Percentiles rank a stretch among this genome's conserved stretches.
Conservation (phyloP, 208 protist species). For the Acanthamoeba healyi region DNA sequence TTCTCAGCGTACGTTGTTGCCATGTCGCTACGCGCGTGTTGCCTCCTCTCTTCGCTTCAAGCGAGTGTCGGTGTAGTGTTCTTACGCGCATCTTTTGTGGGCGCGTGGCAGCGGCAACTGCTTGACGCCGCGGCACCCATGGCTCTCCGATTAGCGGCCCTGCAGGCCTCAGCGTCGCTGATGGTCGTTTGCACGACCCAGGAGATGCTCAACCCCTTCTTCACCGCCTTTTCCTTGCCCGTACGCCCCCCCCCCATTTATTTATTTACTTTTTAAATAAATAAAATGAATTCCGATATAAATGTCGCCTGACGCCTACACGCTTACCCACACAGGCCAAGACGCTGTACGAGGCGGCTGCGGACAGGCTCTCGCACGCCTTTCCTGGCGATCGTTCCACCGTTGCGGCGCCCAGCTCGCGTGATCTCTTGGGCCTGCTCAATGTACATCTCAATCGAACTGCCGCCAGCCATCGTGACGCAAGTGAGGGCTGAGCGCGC, state of each 20-base stretch:
- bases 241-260: not conserved
- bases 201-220: conserved; percentile 12
- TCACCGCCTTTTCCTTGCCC: not conserved
- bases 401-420: not conserved
- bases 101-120: not conserved
- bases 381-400: conserved; percentile 4
- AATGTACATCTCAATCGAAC: not conserved
- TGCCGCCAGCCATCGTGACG: too few relatives aligned
- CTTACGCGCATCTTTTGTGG: too few relatives aligned
- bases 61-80: too few relatives aligned
- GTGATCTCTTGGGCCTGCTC: not conserved
- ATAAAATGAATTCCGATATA: too few relatives aligned
- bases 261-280: not conserved
- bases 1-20: conserved; percentile 4
- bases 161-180: not conserved
- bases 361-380: not conserved
- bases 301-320: too few relatives aligned
- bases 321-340: not conserved
- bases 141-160: not conserved
- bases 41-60: too few relatives aligned
- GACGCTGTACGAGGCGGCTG: not conserved
- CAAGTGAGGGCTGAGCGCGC: not conserved
- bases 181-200: not conserved
- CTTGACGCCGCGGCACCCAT: not conserved
- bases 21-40: too few relatives aligned